Evolutionary conservation across 2,329 filamentous ascomycete genomes (phyloP).

Genomic region (Didymella lethalis): DNA sequence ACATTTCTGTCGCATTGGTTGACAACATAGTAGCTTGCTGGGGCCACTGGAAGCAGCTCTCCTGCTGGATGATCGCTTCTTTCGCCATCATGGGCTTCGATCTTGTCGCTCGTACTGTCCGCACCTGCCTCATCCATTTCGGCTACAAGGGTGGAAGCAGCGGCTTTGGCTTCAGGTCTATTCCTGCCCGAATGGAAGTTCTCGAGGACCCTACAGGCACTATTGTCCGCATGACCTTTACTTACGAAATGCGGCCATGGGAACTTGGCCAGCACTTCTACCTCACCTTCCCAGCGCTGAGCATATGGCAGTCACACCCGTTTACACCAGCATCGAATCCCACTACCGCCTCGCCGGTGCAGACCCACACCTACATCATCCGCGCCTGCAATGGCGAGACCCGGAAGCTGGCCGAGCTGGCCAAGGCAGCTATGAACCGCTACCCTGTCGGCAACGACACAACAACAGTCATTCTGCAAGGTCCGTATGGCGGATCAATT

Average conservation of each 20-base stretch:
- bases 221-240: slow-evolving; percentile 69
- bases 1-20: not conserved
- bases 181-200: slow-evolving; percentile 59
- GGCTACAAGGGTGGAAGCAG: slow-evolving; percentile 56
- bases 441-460: slow-evolving; percentile 10
- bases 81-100: slow-evolving; percentile 71
- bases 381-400: slow-evolving; percentile 43
- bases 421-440: slow-evolving; percentile 19
- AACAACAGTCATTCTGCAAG: slow-evolving; percentile 34
- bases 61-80: slow-evolving; percentile 73
- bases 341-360: slow-evolving; percentile 4
- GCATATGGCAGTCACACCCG: slow-evolving; percentile 75
- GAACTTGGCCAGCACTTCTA: slow-evolving; percentile 74
- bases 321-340: slow-evolving; percentile 56
- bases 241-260: slow-evolving; percentile 68
- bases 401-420: slow-evolving; percentile 33
- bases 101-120: slow-evolving; percentile 63
- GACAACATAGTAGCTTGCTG: slow-evolving; percentile 62
- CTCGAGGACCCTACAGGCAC: slow-evolving; percentile 61
- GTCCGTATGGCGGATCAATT: slow-evolving; percentile 35
- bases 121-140: slow-evolving; percentile 67
- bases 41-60: slow-evolving; percentile 73
- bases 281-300: slow-evolving; percentile 69
- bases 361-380: slow-evolving; percentile 41
- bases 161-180: slow-evolving; percentile 63